Base-by-base conservation (phyloP, 345 rosid species). In the Salix suchowensis region DNA sequence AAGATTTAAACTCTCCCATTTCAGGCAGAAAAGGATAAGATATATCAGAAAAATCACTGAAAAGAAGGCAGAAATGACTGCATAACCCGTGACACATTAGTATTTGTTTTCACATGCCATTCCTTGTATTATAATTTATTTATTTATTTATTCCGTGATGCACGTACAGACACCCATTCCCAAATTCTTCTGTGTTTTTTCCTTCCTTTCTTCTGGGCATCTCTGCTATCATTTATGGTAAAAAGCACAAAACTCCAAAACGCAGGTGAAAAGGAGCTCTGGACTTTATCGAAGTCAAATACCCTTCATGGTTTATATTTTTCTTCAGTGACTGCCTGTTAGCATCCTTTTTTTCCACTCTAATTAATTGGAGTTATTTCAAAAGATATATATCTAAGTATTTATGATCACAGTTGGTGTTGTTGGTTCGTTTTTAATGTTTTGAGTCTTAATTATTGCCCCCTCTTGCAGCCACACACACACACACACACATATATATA, bases 1-100 rank as follows among this genome's bases (percentile, higher is more conserved):
- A 26, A 75, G 72, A 55, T 16, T 67, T 75, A 39, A 67, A 52
- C 26, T 5, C 71, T 66, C 23, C 67, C 52, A 21, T 52, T 52
- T 67, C 34, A 24, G 77, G 46, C 77, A 50, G 48, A 50, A 32
- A 34, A 23, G 71, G 77, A 75, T 48, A 9, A 64, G 37, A 50
- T 54, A 10, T 52, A 37, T 68, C 39, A 54, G 50, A 75, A 2
- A 66, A 65, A 48, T 23, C 77, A 74, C 30, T 7, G 5, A 37
- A 23, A 71, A 18, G 8, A 14, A 4, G 36, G 70, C 70, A 67
- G 60, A 34, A 14, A n/a, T 32, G 23, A 21, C 34, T 72, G 68
- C 12, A 40, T 46, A 46, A 62, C 70, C 69, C 77, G 77, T 74
- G 76, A 61, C 70, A 61, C 70, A 64, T 28, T 74, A 37, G 13